Base-by-base conservation (phyloP, 257 asterid genomes). In the Rubia yunnanensis region DNA sequence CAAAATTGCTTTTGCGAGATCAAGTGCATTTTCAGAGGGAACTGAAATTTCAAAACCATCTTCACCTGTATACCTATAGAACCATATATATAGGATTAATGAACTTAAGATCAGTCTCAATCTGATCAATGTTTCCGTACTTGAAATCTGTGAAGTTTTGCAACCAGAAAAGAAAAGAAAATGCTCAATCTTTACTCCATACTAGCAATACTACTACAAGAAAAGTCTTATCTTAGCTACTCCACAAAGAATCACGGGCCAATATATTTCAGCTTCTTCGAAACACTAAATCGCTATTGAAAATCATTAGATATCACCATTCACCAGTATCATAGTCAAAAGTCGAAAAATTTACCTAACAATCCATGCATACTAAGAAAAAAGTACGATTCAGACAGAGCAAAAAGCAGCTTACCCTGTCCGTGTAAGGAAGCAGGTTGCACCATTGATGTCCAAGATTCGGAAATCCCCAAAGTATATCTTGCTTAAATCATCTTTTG, bases 31-130 rank as follows among this genome's bases (percentile, higher is more conserved):
- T 78, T 90, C 97, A 22, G 90, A 83, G 39, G 99, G 97, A 39
- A 90, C 96, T 30, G 99, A 94, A 44, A 94, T 90, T 80, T 94
- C 99, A 54, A 94, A 94, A 63, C 99, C 99, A 72, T 94, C 99
- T 84, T 94, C 99, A 32, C 99, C 97, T 0, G 97, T 94, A 71
- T 90, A 94, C 87, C 99, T 94, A 86, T 62, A 63, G 74, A 78
- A 65, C 72, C 76, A 49, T 70, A 48, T 10, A 39, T 46, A 7
- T 32, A 50, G 59, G 69, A 65, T 70, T 55, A 17, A 22, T 62
- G 24, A 22, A 0, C 31, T 24, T 11, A 55, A 5, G 20, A 30
- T 49, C 68, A 18, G 41, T 46, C 58, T 44, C 30, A 4, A 24
- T 60, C 10, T 9, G 2, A 36, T 38, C 22, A n/a, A 49, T 4